Conservation (phyloP, 2,329 filamentous ascomycete genomes). For the Escovopsis sp. region DNA sequence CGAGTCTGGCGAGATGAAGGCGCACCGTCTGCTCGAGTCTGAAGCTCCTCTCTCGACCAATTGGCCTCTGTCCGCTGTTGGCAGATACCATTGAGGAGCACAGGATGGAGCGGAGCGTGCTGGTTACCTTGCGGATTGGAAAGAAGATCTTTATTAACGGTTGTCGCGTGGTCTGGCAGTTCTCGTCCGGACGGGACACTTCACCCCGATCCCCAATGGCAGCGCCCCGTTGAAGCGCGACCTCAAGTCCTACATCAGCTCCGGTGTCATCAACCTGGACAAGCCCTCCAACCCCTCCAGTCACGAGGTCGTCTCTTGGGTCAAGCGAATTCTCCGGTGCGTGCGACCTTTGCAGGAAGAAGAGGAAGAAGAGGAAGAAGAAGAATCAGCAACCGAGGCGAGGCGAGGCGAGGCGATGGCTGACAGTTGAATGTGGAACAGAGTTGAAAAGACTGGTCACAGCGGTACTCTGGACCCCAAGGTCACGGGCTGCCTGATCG, state of each 20-base stretch:
- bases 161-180: slow-evolving; percentile 33
- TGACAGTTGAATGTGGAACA: slow-evolving; percentile 6
- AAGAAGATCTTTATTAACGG: too few relatives aligned
- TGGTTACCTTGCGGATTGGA: too few relatives aligned
- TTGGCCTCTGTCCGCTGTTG: background rate
- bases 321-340: slow-evolving; percentile 90
- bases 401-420: too few relatives aligned
- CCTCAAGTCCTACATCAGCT: slow-evolving; percentile 92
- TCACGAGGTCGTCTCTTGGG: slow-evolving; percentile 98
- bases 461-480: slow-evolving; percentile 97
- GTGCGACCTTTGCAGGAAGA: slow-evolving; percentile 8
- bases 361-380: too few relatives aligned
- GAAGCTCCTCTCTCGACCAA: too few relatives aligned
- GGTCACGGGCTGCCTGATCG: slow-evolving; percentile 89
- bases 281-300: slow-evolving; percentile 88
- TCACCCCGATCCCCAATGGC: slow-evolving; percentile 89
- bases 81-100: too few relatives aligned
- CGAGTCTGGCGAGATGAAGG: too few relatives aligned
- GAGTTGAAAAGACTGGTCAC: slow-evolving; percentile 84
- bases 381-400: too few relatives aligned
- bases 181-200: slow-evolving; percentile 86
- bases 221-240: slow-evolving; percentile 86
- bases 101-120: too few relatives aligned
- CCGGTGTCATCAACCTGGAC: slow-evolving; percentile 87
- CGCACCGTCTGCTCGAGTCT: too few relatives aligned